These are phyloP conservation scores for Pachysandra terminalis DNA, from an alignment of 164 flowering plant genomes.

Conservation along the genomic window DNA sequence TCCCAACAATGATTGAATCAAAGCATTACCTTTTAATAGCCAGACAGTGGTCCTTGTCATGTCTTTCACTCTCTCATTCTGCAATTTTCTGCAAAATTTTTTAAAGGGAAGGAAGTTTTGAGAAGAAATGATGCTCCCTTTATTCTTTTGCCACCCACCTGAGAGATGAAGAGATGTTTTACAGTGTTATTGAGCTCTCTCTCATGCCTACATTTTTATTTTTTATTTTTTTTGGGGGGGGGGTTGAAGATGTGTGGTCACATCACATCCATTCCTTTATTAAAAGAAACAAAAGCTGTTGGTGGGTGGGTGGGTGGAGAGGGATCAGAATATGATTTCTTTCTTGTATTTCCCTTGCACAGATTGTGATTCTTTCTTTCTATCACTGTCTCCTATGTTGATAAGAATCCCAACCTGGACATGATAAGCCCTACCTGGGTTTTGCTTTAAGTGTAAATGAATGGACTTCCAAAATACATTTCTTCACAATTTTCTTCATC, in stretches of 20 bases:
- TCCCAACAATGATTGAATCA: slow-evolving; percentile 22
- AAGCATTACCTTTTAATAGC: slow-evolving; percentile 13
- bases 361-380: slow-evolving; percentile 31
- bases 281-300: slow-evolving; percentile 26
- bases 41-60: slow-evolving; percentile 22
- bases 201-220: neutral
- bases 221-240: no score
- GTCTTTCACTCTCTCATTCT: slow-evolving; percentile 20
- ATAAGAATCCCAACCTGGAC: slow-evolving; percentile 47
- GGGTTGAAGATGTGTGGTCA: slow-evolving; percentile 30
- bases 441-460: neutral
- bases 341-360: slow-evolving; percentile 22
- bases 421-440: slow-evolving; percentile 11
- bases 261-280: slow-evolving; percentile 39
- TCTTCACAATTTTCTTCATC: neutral
- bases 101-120: slow-evolving; percentile 17
- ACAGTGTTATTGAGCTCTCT: slow-evolving; percentile 2
- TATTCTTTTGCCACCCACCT: slow-evolving; percentile 34
- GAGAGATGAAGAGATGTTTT: slow-evolving; percentile 11
- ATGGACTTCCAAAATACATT: slow-evolving; percentile 3
- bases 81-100: slow-evolving; percentile 21
- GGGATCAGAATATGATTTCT: slow-evolving; percentile 46
- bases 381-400: slow-evolving; percentile 39
- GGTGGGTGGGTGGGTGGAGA: slow-evolving; percentile 32
- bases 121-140: slow-evolving; percentile 32